phyloP scores from a whole-genome alignment of 768 basidiomycete genomes.

The Fomitopsis serialis region DNA sequence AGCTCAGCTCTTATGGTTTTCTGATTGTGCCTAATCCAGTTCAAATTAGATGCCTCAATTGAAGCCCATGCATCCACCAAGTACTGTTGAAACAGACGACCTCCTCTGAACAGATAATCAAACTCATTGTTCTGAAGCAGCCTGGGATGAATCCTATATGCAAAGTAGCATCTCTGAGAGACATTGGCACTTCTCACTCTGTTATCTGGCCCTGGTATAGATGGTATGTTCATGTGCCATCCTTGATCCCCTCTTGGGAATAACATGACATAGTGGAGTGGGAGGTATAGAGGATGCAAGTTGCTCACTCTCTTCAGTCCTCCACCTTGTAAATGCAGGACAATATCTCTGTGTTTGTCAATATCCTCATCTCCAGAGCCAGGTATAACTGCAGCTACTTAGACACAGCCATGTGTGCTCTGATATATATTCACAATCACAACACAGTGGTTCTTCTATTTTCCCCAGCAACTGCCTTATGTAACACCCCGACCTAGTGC shows the following conservation, averaged over 20 bases:
- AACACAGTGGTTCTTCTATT: too few species aligned
- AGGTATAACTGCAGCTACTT: slow-evolving; percentile 39
- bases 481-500: too few species aligned
- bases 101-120: slow-evolving; percentile 27
- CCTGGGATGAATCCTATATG: slow-evolving; percentile 28
- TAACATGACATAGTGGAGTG: slow-evolving; percentile 40
- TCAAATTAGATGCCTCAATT: slow-evolving; percentile 34
- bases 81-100: slow-evolving; percentile 39
- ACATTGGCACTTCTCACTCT: slow-evolving; percentile 12
- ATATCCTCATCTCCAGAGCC: slow-evolving; percentile 19
- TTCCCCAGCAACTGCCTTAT: too few species aligned
- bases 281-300: slow-evolving; percentile 27
- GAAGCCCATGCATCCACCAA: slow-evolving; percentile 41
- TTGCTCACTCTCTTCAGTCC: slow-evolving; percentile 29
- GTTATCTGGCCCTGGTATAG: too few species aligned
- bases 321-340: slow-evolving; percentile 22
- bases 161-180: slow-evolving; percentile 24
- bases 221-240: slow-evolving; percentile 28
- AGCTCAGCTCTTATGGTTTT: slow-evolving; percentile 26
- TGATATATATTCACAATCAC: too few species aligned
- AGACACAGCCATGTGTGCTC: too few species aligned
- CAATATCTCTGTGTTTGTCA: slow-evolving; percentile 27
- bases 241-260: slow-evolving; percentile 36
- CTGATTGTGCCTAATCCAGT: slow-evolving; percentile 31
- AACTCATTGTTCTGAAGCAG: not conserved